A percentile compares a stretch with the other conserved stretches of the same genome.
Evolutionary conservation across 2,329 filamentous ascomycete genomes (phyloP).

Genomic region (Clonostachys solani): DNA sequence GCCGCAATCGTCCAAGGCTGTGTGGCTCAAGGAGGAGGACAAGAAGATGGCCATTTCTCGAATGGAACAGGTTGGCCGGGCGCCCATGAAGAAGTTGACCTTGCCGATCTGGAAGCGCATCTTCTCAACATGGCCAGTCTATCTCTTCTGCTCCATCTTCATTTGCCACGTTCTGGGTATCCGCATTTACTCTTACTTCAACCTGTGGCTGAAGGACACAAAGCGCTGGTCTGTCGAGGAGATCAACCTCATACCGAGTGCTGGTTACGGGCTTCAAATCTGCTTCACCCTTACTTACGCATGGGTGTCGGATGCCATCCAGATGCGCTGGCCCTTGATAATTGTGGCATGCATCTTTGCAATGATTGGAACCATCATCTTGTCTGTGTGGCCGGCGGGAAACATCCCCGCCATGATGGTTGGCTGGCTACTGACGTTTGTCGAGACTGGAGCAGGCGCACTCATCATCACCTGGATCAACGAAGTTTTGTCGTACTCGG

Average conservation of each 20-base stretch:
- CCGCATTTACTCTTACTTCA: constrained; percentile 26
- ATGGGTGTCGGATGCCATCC: constrained; percentile 50
- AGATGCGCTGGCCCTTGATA: constrained; percentile 47
- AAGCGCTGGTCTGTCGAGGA: constrained; percentile 25
- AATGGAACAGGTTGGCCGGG: constrained; percentile 20
- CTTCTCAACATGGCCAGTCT: constrained; percentile 19
- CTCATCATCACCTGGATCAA: constrained; percentile 41
- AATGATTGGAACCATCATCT: constrained; percentile 23
- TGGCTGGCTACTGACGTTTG: constrained; percentile 27
- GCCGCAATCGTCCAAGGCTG: constrained; percentile 15
- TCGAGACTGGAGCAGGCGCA: constrained; percentile 24
- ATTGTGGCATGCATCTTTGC: constrained; percentile 38
- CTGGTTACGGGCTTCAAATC: constrained; percentile 28
- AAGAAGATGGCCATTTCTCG: constrained; percentile 17
- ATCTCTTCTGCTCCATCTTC: constrained; percentile 25
- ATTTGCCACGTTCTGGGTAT: constrained; percentile 24
- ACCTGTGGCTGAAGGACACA: constrained; percentile 23
- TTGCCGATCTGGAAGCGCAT: constrained; percentile 18
- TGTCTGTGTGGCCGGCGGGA: constrained; percentile 24
- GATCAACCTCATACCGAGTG: constrained; percentile 46
- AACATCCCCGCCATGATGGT: constrained; percentile 26
- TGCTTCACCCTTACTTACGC: constrained; percentile 49
- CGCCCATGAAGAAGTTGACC: constrained; percentile 21
- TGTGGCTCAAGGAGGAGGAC: constrained; percentile 19
- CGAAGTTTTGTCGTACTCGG: constrained; percentile 36